phyloP scores from a whole-genome alignment of 192 early-diverging fungal genomes.

The Diversispora eburnea region DNA sequence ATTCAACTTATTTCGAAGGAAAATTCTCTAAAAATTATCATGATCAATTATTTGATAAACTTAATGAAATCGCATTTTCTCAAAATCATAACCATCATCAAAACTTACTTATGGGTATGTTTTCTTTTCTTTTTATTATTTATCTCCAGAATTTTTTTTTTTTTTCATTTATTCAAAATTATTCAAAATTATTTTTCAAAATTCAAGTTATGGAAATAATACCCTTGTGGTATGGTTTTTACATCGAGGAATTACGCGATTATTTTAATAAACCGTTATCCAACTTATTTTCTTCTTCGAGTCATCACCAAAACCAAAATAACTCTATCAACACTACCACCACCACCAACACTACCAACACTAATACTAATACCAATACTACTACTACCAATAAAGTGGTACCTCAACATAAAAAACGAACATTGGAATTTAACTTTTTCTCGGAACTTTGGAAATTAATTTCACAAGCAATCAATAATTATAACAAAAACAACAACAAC shows the following conservation, averaged over 20 bases:
- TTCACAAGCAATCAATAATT: neutral
- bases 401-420: neutral
- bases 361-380: no score
- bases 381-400: no score
- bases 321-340: no score
- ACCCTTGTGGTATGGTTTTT: neutral
- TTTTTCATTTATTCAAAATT: neutral
- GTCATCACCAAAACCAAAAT: no score
- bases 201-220: neutral
- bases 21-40: neutral
- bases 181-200: neutral
- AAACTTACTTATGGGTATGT: neutral
- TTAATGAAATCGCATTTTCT: neutral
- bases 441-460: neutral
- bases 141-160: neutral
- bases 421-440: slow-evolving; percentile 11
- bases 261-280: neutral
- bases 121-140: no score
- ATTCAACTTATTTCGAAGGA: neutral
- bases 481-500: no score
- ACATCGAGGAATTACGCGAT: slow-evolving; percentile 7
- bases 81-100: neutral
- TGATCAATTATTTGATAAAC: slow-evolving; percentile 7
- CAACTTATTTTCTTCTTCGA: no score
- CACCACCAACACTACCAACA: neutral